Evolutionary conservation across 225 moss, liverwort and hornwort species (phyloP), one percentile per base, ranked within the genome.

Genomic region (Pleurozium schreberi): DNA sequence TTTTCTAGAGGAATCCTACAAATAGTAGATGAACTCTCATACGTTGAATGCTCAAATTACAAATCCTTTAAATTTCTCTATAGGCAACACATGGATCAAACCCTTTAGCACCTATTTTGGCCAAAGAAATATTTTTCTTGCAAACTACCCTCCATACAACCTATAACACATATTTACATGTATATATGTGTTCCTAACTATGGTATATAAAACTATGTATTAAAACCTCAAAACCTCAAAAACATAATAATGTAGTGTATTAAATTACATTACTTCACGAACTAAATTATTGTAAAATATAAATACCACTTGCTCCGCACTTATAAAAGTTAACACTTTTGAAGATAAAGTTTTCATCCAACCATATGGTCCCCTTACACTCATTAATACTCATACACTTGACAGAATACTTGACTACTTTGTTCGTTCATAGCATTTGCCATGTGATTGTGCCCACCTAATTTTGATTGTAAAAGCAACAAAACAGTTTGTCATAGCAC

Each of bases 381-480:
- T 43, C 7, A 27, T 27, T 16, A 27, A 27, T 27, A 27, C 3
- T 26, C 14, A 23, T 6, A 70, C 8, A 45, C 8, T 42, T 9
- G 43, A 71, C 17, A 43, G 27, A 43, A 27, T 71, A 43, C 3
- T 2, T 43, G 0, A 27, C 43, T 71, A 9, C 16, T 3, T 15
- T 5, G 27, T 16, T 9, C 2, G 0, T 71, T 71, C 5, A 43
- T 0, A 1, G 2, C 9, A 43, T 43, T 71, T 17, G 10, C 9
- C 5, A 16, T 26, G 4, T 12, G 5, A 27, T 71, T 27, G 8
- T 69, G 40, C 1, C 40, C 40, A 68, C 40, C 69, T 13, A 8
- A 23, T 14, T 42, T 14, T 42, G 1, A 26, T 70, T 42, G 18
- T 73, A 45, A 9, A 43, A 73, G 30, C 30, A 28, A 71, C 45